A percentile compares a stretch with the other conserved stretches of the same genome.
Conservation (phyloP, 2,329 filamentous ascomycete genomes). For the Diplodia sapinea region DNA sequence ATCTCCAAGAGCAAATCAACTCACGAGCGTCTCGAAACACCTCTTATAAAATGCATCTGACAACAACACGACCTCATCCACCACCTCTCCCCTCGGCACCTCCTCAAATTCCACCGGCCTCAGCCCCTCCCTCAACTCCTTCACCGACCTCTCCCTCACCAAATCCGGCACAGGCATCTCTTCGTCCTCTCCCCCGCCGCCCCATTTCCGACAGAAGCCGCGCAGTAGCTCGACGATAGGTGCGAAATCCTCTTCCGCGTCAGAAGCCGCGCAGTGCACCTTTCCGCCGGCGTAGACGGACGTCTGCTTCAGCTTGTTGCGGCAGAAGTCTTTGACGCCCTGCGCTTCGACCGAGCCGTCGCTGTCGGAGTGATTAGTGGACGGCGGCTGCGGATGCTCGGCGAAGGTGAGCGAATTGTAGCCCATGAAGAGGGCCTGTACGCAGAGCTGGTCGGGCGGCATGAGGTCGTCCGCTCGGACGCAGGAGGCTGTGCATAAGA, state of each 20-base stretch:
- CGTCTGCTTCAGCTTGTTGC: constrained; percentile 2
- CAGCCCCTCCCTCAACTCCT: constrained; percentile 1
- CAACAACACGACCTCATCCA: constrained; percentile 8
- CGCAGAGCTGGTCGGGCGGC: constrained; percentile 18
- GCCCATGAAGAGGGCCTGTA: constrained; percentile 19
- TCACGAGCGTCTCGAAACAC: constrained; percentile 19
- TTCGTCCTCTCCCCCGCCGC: not conserved
- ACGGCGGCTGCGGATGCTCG: not conserved
- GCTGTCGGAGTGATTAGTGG: not conserved
- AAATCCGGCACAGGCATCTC: constrained; percentile 11
- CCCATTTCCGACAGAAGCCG: constrained; percentile 13
- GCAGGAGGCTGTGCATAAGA: not conserved
- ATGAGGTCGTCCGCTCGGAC: constrained; percentile 2
- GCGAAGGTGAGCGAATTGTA: constrained; percentile 16
- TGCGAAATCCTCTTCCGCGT: not conserved
- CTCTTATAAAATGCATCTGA: constrained; percentile 13
- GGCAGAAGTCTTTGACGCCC: constrained; percentile 9
- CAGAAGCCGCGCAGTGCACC: constrained; percentile 14
- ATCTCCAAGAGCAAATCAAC: not conserved
- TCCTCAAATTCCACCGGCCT: constrained; percentile 1
- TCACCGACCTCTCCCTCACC: not conserved
- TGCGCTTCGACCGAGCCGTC: not conserved
- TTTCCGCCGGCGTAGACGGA: constrained; percentile 14
- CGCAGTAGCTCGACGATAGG: constrained; percentile 9
- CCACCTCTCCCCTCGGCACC: not conserved